Conservation (phyloP, 768 basidiomycete genomes). For the Saitozyma sp. region DNA sequence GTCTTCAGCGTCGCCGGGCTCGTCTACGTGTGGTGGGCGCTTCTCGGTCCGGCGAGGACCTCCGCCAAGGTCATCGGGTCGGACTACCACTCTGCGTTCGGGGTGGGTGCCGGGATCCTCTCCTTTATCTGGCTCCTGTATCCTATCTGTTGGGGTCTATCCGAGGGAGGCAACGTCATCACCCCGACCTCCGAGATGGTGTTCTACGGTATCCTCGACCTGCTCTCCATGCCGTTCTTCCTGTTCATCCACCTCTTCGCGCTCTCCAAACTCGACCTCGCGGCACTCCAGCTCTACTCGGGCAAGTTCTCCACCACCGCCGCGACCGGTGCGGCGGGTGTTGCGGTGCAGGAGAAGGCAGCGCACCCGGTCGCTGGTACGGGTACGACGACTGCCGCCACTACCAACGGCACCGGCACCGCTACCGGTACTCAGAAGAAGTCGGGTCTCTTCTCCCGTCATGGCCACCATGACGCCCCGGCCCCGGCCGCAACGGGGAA, state of each 20-base stretch:
- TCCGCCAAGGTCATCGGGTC: constrained; percentile 46
- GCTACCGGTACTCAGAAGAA: too few relatives aligned
- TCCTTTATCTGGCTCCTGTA: constrained; percentile 63
- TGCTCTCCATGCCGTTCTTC: constrained; percentile 54
- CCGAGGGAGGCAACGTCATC: constrained; percentile 61
- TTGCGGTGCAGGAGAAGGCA: too few relatives aligned
- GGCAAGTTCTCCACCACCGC: constrained; percentile 48
- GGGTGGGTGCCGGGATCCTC: constrained; percentile 56
- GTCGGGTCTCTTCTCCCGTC: too few relatives aligned
- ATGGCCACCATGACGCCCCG: too few relatives aligned
- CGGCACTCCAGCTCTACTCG: constrained; percentile 46
- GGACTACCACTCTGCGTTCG: constrained; percentile 47
- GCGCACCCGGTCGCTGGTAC: too few relatives aligned
- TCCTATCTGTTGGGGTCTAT: constrained; percentile 61
- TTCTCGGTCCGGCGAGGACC: constrained; percentile 34
- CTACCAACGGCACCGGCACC: too few relatives aligned
- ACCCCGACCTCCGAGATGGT: constrained; percentile 60
- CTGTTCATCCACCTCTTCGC: constrained; percentile 45
- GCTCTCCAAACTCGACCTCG: constrained; percentile 50
- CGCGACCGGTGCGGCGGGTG: background rate
- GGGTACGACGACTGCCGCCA: too few relatives aligned
- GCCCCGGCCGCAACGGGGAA: too few relatives aligned
- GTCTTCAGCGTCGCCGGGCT: constrained; percentile 58
- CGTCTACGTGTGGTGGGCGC: constrained; percentile 56
- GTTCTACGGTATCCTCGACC: constrained; percentile 58